Evolutionary conservation across 345 rosid genomes (phyloP).

Genomic region (Carallia brachiata): DNA sequence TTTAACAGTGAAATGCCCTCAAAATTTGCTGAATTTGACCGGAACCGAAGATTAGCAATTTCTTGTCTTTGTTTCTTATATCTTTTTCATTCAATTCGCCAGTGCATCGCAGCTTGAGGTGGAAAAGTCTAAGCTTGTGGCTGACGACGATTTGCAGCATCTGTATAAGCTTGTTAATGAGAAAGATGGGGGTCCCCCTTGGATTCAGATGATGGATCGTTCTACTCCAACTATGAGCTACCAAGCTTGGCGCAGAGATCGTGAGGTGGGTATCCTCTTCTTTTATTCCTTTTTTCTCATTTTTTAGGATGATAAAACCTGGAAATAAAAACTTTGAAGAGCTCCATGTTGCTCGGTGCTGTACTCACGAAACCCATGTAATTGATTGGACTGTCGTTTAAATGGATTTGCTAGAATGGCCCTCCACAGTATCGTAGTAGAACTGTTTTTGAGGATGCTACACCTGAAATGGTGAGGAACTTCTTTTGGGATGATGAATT

Average conservation of each 20-base stretch:
- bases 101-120: slow-evolving; percentile 39
- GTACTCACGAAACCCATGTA: slow-evolving; percentile 1
- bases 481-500: slow-evolving; percentile 77
- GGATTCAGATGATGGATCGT: slow-evolving; percentile 97
- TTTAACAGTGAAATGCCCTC: neutral
- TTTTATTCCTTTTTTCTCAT: neutral
- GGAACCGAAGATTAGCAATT: neutral
- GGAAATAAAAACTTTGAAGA: neutral
- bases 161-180: slow-evolving; percentile 71
- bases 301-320: neutral
- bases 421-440: slow-evolving; percentile 70
- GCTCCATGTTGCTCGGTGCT: slow-evolving; percentile 5
- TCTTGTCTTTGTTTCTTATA: neutral
- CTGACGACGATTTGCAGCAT: slow-evolving; percentile 61
- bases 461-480: slow-evolving; percentile 64
- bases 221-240: slow-evolving; percentile 65
- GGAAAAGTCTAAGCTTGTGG: slow-evolving; percentile 44
- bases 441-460: slow-evolving; percentile 69
- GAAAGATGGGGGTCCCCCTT: slow-evolving; percentile 91
- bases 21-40: neutral
- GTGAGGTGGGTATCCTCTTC: slow-evolving; percentile 44
- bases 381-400: slow-evolving; percentile 25
- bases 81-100: slow-evolving; percentile 14
- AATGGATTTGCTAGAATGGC: slow-evolving; percentile 42
- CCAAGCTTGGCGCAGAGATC: slow-evolving; percentile 94